Evolutionary conservation across 371 early-diverging fungal genomes (phyloP).

Genomic region (Actinomucor elegans): DNA sequence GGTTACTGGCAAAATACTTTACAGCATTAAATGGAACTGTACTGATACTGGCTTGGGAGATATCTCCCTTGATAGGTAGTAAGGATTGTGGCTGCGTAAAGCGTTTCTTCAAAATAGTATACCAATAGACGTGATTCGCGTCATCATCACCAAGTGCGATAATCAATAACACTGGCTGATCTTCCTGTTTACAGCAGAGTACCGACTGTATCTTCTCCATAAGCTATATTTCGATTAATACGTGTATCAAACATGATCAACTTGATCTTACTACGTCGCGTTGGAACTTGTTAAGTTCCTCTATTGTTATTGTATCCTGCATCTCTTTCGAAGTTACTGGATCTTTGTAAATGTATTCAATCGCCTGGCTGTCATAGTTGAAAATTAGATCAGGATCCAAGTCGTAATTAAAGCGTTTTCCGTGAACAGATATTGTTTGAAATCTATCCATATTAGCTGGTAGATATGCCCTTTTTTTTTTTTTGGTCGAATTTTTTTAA

Average conservation of each 20-base stretch:
- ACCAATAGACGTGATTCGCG: conserved; percentile 4
- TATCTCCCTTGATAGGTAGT: not conserved
- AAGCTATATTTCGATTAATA: not conserved
- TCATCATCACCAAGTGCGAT: not conserved
- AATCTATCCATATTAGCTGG: conserved; percentile 5
- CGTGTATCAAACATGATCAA: no score
- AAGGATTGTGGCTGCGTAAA: not conserved
- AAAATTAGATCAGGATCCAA: conserved; percentile 1
- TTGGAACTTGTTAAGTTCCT: no score
- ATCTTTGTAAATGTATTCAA: not conserved
- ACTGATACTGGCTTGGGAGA: conserved; percentile 8
- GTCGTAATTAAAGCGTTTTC: not conserved
- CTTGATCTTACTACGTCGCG: no score
- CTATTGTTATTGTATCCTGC: not conserved
- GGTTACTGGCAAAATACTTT: no score
- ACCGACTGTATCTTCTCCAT: not conserved
- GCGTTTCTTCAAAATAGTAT: not conserved
- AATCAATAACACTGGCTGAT: conserved; percentile 4
- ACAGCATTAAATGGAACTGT: conserved; percentile 10
- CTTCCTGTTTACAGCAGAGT: not conserved
- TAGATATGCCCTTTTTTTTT: no score
- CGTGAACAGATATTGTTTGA: not conserved
- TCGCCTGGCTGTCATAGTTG: not conserved
- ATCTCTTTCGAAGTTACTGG: not conserved
- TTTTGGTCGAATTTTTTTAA: no score